Evolutionary conservation across 2,329 filamentous ascomycete species (phyloP), one percentile per base, ranked within the genome.

Genomic region (Tolypocladium pustulatum): DNA sequence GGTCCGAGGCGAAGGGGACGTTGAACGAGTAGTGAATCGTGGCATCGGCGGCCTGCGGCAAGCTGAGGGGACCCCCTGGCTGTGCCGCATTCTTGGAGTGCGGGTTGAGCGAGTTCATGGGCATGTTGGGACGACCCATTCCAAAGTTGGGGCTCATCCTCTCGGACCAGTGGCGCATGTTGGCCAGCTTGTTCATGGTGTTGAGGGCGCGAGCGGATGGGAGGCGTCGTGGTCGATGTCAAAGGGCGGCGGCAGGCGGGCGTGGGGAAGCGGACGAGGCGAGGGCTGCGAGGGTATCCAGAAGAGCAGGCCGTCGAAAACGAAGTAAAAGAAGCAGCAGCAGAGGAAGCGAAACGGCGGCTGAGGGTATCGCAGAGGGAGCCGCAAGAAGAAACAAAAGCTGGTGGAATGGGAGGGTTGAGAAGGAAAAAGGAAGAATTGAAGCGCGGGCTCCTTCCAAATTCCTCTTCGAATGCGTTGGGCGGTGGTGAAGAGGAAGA

Each of bases 1-100:
- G 85, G 68, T 93, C 93, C 63, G 90, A 96, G 66, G 91, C 87
- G 76, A 97, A 97, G 61, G 94, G 94, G 55, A 99, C 89, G 72
- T 97, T 97, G 85, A 99, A 97, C 64, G 91, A 93, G 72, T 96
- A 88, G 74, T 95, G 91, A 74, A 97, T 90, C 64, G 85, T 86
- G 57, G 87, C 81, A 71, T 93, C 89, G 69, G 87, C 82, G 62
- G 87, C 80, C 64, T 88, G 86, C 60, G 88, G 84, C 64, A 88
- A 86, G 67, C 86, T 80, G 70, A 85, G 77, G 63, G 84, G 78
- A 59, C 82, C 76, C 61, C 78, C 76, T 57, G 80, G 74, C 59
- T 78, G 77, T 59, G 78, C 71, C 62, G 76, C 73, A 62, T 79
- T 77, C 72, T 86, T 85, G 66, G 80, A 77, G 63, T 85, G 83